A percentile compares a stretch with the other conserved stretches of the same genome.
These are phyloP conservation scores for Austroboletus rostrupii DNA, from an alignment of 1,284 basidiomycete species.

Conservation along the genomic window DNA sequence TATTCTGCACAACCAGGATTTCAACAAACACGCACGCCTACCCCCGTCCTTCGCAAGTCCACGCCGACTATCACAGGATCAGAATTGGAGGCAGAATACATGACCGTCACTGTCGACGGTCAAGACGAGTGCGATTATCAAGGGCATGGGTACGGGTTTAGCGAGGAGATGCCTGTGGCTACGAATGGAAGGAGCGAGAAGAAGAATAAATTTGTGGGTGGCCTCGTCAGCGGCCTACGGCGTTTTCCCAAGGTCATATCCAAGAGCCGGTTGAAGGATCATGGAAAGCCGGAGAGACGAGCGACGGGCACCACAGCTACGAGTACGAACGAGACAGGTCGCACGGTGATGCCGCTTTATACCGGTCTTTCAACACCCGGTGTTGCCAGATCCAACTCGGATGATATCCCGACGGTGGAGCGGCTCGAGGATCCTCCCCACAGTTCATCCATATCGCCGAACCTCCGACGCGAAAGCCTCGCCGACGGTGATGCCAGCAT, in stretches of 20 bases:
- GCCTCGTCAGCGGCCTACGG: conserved; percentile 29
- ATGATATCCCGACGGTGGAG: conserved; percentile 30
- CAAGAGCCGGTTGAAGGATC: conserved; percentile 24
- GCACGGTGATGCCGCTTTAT: conserved; percentile 16
- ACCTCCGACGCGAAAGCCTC: conserved; percentile 9
- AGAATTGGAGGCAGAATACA: conserved; percentile 32
- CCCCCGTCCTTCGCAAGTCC: conserved; percentile 28
- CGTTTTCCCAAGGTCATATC: conserved; percentile 32
- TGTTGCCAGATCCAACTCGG: conserved; percentile 23
- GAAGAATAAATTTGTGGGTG: conserved; percentile 29
- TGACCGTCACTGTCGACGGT: conserved; percentile 32
- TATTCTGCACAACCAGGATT: conserved; percentile 20
- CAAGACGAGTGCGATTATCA: conserved; percentile 18
- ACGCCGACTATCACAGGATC: conserved; percentile 32
- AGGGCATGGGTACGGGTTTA: conserved; percentile 23
- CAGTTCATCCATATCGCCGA: conserved; percentile 26
- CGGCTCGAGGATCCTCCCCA: conserved; percentile 24
- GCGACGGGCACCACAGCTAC: background rate
- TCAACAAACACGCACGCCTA: conserved; percentile 25
- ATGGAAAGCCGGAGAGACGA: conserved; percentile 23
- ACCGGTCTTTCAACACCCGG: conserved; percentile 14
- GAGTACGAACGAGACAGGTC: conserved; percentile 11
- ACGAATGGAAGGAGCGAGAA: conserved; percentile 28
- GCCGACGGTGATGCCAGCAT: conserved; percentile 22
- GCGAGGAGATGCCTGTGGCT: conserved; percentile 19